These are phyloP conservation scores for Phalaenopsis hybrid DNA, from an alignment of 116 monocot genomes.

Conservation along the genomic window DNA sequence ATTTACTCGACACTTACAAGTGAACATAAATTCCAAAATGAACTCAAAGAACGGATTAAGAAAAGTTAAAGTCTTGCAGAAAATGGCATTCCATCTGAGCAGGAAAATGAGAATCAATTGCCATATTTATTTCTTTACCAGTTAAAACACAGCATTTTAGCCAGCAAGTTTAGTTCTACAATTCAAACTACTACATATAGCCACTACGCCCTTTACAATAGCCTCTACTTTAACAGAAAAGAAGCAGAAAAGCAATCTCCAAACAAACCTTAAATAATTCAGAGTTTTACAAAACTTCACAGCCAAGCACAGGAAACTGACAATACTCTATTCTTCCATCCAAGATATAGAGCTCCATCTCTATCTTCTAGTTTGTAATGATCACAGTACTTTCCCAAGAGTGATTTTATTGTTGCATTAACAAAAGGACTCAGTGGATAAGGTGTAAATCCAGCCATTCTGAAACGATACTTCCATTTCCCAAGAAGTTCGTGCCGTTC, in stretches of 20 bases:
- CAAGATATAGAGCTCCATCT: slow-evolving; percentile 41
- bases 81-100: too few relatives aligned
- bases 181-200: not conserved
- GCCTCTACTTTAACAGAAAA: not conserved
- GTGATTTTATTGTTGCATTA: slow-evolving; percentile 33
- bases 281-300: slow-evolving; percentile 7
- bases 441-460: slow-evolving; percentile 40
- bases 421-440: slow-evolving; percentile 33
- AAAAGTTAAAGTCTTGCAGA: too few relatives aligned
- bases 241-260: not conserved
- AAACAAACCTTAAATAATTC: not conserved
- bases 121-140: not conserved
- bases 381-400: slow-evolving; percentile 28
- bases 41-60: too few relatives aligned
- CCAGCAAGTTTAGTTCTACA: too few relatives aligned
- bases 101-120: not conserved
- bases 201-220: not conserved
- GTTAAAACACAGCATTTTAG: not conserved
- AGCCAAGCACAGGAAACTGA: slow-evolving; percentile 38
- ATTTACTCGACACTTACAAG: too few relatives aligned
- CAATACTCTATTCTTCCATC: slow-evolving; percentile 42
- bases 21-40: too few relatives aligned
- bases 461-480: slow-evolving; percentile 44
- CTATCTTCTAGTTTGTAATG: slow-evolving; percentile 39
- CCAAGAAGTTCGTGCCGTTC: slow-evolving; percentile 38